These are phyloP conservation scores for Cyclanthera cordifolia DNA, from an alignment of 306 rosid species.

Conservation along the genomic window DNA sequence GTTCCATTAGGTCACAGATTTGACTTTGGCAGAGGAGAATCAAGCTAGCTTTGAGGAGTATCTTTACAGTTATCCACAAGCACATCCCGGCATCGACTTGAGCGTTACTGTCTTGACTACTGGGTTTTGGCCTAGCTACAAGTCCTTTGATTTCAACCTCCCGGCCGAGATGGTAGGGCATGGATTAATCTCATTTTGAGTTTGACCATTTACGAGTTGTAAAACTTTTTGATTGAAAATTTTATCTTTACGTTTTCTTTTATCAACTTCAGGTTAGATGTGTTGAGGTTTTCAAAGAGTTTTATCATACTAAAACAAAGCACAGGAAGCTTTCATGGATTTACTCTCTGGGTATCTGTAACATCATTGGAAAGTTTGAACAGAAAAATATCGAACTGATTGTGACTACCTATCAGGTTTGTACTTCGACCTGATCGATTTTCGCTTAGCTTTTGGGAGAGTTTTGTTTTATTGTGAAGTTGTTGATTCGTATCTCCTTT, in stretches of 20 bases:
- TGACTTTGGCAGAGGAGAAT: conserved; percentile 39
- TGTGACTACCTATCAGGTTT: conserved; percentile 42
- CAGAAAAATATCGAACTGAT: conserved; percentile 38
- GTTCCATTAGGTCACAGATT: conserved; percentile 31
- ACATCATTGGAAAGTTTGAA: conserved; percentile 37
- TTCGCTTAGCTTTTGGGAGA: background rate
- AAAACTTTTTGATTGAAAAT: too few species aligned
- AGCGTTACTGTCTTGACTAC: conserved; percentile 42
- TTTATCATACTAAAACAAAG: conserved; percentile 39
- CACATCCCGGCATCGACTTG: conserved; percentile 35
- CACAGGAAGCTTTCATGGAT: conserved; percentile 46
- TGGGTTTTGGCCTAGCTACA: conserved; percentile 47
- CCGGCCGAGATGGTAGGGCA: conserved; percentile 38
- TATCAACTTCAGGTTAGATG: conserved; percentile 28
- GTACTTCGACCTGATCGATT: background rate
- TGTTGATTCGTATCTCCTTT: background rate
- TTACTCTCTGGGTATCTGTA: conserved; percentile 41
- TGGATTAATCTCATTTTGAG: background rate
- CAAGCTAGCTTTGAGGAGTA: conserved; percentile 41
- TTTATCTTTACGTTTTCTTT: background rate
- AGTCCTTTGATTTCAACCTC: conserved; percentile 41
- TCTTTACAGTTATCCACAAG: conserved; percentile 21
- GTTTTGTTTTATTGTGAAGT: background rate
- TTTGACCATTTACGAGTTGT: background rate
- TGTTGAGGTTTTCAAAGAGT: conserved; percentile 36